Evolutionary conservation across 2,329 filamentous ascomycete genomes (phyloP).

Genomic region (Trichoderma polysporum): DNA sequence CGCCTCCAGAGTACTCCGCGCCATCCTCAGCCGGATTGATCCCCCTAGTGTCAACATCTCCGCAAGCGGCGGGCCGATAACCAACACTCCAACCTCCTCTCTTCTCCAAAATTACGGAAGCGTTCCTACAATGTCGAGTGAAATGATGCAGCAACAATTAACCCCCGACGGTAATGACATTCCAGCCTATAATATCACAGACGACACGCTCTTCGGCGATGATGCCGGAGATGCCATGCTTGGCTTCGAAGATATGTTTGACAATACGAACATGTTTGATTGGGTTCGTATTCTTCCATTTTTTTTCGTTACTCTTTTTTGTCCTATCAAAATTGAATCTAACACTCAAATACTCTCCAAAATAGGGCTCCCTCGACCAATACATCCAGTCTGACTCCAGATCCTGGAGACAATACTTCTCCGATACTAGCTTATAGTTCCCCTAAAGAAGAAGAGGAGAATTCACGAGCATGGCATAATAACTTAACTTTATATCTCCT

Average conservation of each 20-base stretch:
- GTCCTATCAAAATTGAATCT: neutral
- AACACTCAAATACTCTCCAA: neutral
- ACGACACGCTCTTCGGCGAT: neutral
- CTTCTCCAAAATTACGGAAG: neutral
- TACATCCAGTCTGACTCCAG: slow-evolving; percentile 21
- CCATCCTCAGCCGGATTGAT: slow-evolving; percentile 42
- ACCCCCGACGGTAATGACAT: neutral
- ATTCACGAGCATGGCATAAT: no score
- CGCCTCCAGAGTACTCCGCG: slow-evolving; percentile 43
- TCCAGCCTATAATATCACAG: neutral
- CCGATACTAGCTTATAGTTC: slow-evolving; percentile 2
- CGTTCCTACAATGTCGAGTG: neutral
- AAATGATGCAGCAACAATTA: neutral
- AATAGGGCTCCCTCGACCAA: slow-evolving; percentile 30
- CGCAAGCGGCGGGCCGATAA: neutral
- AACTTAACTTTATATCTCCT: no score
- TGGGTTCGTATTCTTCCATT: slow-evolving; percentile 37
- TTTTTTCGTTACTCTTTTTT: neutral
- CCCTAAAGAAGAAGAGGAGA: neutral
- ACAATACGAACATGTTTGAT: slow-evolving; percentile 36
- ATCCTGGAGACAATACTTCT: slow-evolving; percentile 1
- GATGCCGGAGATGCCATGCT: slow-evolving; percentile 30
- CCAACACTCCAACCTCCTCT: neutral
- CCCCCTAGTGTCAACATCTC: slow-evolving; percentile 6
- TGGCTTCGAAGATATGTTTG: slow-evolving; percentile 40